Conservation (phyloP, 768 basidiomycete genomes). For the Boletus bicolor region DNA sequence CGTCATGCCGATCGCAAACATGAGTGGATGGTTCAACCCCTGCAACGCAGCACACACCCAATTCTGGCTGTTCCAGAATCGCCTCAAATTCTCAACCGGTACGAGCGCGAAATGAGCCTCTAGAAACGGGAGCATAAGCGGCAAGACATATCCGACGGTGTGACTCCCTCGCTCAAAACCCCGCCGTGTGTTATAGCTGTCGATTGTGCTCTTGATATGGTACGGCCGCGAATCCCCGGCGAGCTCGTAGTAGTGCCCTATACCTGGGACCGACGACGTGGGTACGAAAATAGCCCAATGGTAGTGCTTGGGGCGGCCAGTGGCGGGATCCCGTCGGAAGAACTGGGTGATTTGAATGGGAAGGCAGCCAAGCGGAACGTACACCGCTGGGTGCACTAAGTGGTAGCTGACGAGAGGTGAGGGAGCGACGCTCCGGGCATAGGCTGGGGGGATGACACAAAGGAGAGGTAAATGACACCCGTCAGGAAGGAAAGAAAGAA, state of each 20-base stretch:
- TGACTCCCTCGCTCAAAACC: constrained; percentile 9
- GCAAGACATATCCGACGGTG: constrained; percentile 9
- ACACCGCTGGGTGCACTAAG: constrained; percentile 1
- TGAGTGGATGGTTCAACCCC: constrained; percentile 1
- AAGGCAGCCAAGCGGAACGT: not conserved
- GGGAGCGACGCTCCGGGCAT: not conserved
- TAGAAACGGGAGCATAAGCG: not conserved
- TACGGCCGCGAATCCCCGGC: not conserved
- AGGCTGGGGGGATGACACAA: not conserved
- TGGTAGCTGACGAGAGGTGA: not conserved
- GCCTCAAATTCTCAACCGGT: not conserved
- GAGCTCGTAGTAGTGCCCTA: constrained; percentile 11
- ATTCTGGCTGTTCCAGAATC: not conserved
- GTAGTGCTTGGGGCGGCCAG: not conserved
- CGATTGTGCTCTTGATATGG: not conserved
- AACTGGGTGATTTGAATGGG: constrained; percentile 5
- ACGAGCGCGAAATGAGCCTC: constrained; percentile 5
- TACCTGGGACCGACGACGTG: not conserved
- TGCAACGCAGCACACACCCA: constrained; percentile 7
- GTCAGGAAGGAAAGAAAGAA: not conserved
- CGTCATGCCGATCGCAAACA: not conserved
- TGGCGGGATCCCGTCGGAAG: not conserved
- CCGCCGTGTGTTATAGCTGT: not conserved
- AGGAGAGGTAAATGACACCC: not conserved
- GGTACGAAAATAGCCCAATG: constrained; percentile 15